Conservation (phyloP, 345 rosid genomes). For the Adansonia digitata region DNA sequence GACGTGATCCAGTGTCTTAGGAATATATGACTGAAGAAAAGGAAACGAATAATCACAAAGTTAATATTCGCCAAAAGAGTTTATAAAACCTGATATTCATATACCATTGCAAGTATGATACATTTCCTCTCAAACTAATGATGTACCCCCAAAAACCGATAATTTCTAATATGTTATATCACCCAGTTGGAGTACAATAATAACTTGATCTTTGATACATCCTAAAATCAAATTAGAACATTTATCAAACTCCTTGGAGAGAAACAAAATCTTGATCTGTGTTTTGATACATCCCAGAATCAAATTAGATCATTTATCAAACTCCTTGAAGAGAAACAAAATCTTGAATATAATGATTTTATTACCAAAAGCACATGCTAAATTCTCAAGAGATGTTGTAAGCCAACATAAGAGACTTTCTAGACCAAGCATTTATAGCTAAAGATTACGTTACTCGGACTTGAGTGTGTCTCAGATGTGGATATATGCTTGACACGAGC, state of each 20-base stretch:
- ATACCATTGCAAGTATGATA: background rate
- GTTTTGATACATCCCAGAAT: background rate
- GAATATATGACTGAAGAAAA: constrained; percentile 62
- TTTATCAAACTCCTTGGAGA: background rate
- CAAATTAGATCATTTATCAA: background rate
- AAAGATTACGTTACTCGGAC: too few species aligned
- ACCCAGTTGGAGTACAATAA: background rate
- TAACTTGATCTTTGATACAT: background rate
- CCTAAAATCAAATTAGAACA: background rate
- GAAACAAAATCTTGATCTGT: background rate
- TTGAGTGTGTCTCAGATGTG: too few species aligned
- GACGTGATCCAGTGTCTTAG: constrained; percentile 75
- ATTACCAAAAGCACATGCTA: background rate
- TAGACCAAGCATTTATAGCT: background rate
- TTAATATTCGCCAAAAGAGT: background rate
- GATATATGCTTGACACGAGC: too few species aligned
- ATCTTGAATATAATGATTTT: background rate
- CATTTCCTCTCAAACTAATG: background rate
- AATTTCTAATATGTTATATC: background rate
- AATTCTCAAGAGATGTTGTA: background rate
- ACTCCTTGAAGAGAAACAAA: background rate
- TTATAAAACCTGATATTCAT: background rate
- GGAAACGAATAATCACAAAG: background rate
- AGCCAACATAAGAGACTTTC: background rate
- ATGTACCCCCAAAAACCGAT: background rate